Evolutionary conservation across 768 basidiomycete genomes (phyloP).

Genomic region (Suillus americanus): DNA sequence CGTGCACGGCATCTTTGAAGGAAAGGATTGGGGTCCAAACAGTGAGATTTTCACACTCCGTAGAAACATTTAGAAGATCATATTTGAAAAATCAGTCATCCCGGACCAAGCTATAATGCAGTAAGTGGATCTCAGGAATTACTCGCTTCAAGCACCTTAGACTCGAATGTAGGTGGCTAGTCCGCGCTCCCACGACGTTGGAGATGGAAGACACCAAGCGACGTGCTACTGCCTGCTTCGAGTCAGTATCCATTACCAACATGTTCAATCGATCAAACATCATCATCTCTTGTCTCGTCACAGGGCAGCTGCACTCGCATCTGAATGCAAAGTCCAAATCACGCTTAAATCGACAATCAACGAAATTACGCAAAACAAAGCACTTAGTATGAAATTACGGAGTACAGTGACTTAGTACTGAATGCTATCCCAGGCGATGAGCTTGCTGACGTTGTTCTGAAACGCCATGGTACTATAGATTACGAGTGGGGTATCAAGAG

Average conservation of each 20-base stretch:
- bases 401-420: neutral
- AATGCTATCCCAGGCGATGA: constrained; percentile 46
- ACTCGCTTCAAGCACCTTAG: neutral
- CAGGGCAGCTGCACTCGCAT: constrained; percentile 63
- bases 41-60: constrained; percentile 37
- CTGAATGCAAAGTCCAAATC: constrained; percentile 53
- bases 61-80: neutral
- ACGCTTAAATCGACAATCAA: constrained; percentile 30
- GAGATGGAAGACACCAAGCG: constrained; percentile 54
- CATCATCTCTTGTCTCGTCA: neutral
- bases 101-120: constrained; percentile 72
- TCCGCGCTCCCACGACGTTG: constrained; percentile 61
- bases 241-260: constrained; percentile 38
- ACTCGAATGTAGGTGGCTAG: constrained; percentile 50
- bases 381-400: constrained; percentile 40
- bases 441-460: constrained; percentile 54
- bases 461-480: constrained; percentile 56
- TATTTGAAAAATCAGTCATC: constrained; percentile 49
- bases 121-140: constrained; percentile 35
- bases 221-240: constrained; percentile 65
- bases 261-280: neutral
- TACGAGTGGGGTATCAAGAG: constrained; percentile 60
- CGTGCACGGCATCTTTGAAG: constrained; percentile 74
- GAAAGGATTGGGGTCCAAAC: constrained; percentile 69
- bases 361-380: constrained; percentile 66